These are phyloP conservation scores for Collybia nuda DNA, from an alignment of 768 basidiomycete species.

Conservation along the genomic window DNA sequence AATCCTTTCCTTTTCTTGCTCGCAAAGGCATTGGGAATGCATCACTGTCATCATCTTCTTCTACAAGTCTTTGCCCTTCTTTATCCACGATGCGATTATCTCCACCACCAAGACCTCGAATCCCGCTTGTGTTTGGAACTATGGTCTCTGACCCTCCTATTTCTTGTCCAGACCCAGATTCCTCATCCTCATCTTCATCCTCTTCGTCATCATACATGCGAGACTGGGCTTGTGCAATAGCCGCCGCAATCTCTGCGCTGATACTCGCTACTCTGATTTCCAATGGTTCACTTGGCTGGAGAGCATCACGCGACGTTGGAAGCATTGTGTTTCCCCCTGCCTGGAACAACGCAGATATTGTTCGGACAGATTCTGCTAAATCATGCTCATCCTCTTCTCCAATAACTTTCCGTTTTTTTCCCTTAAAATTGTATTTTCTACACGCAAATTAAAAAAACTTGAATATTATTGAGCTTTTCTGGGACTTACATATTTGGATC, in stretches of 20 bases:
- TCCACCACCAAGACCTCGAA: conserved; percentile 41
- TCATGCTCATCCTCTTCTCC: conserved; percentile 60
- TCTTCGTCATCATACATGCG: conserved; percentile 54
- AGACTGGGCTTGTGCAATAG: conserved; percentile 73
- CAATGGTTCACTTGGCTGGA: conserved; percentile 44
- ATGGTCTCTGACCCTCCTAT: conserved; percentile 47
- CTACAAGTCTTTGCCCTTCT: conserved; percentile 24
- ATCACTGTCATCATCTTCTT: conserved; percentile 72
- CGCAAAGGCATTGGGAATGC: conserved; percentile 74
- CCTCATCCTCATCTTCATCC: conserved; percentile 46
- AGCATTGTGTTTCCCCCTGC: conserved; percentile 35
- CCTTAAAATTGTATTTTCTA: conserved; percentile 79
- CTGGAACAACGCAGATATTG: conserved; percentile 70
- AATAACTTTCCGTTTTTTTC: conserved; percentile 59
- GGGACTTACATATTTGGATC: conserved; percentile 74
- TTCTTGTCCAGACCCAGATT: conserved; percentile 53
- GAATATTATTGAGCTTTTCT: not conserved
- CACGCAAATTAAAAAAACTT: conserved; percentile 8
- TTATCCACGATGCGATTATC: conserved; percentile 23
- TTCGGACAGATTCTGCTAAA: conserved; percentile 71
- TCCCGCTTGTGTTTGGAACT: conserved; percentile 62
- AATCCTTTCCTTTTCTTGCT: conserved; percentile 62
- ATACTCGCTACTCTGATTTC: conserved; percentile 74
- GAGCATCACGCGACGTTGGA: conserved; percentile 21
- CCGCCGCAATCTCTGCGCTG: conserved; percentile 78